A percentile compares a stretch with the other conserved stretches of the same genome.
phyloP scores from a whole-genome alignment of 2,329 filamentous ascomycete species.

The Calonectria pseudoreteaudii region DNA sequence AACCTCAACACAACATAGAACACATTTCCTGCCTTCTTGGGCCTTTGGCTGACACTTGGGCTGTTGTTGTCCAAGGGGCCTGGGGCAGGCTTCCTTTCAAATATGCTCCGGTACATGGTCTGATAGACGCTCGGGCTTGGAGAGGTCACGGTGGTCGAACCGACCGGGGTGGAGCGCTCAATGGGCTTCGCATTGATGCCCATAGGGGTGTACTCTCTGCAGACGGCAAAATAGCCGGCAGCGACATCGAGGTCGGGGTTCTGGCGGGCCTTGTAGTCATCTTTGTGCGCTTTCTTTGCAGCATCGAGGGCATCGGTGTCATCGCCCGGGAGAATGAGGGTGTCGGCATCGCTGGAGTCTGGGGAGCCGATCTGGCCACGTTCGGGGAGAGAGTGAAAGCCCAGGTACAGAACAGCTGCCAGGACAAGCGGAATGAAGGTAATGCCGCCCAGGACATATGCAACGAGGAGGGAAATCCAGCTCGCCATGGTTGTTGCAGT shows the following conservation, averaged over 20 bases:
- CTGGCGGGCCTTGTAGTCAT: slow-evolving; percentile 67
- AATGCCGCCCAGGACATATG: slow-evolving; percentile 87
- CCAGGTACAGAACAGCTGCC: slow-evolving; percentile 70
- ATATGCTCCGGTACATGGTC: slow-evolving; percentile 96
- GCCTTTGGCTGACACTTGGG: slow-evolving; percentile 62
- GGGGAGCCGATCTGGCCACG: slow-evolving; percentile 53
- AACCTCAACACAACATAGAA: slow-evolving; percentile 93
- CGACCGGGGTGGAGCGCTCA: slow-evolving; percentile 84
- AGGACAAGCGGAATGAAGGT: slow-evolving; percentile 86
- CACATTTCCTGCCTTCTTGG: slow-evolving; percentile 81
- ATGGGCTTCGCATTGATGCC: slow-evolving; percentile 94
- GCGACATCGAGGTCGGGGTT: slow-evolving; percentile 80
- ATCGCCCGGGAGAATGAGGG: slow-evolving; percentile 70
- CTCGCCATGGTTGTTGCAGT: slow-evolving; percentile 58
- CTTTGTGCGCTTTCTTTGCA: slow-evolving; percentile 67
- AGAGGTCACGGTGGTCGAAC: slow-evolving; percentile 77
- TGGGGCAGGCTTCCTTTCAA: slow-evolving; percentile 77
- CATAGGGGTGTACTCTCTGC: slow-evolving; percentile 90
- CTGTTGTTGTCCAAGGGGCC: slow-evolving; percentile 62
- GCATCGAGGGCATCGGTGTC: slow-evolving; percentile 73
- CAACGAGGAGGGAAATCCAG: slow-evolving; percentile 72
- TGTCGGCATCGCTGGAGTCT: slow-evolving; percentile 44
- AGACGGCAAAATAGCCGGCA: slow-evolving; percentile 95
- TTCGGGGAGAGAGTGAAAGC: slow-evolving; percentile 75
- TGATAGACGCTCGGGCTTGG: slow-evolving; percentile 97